Evolutionary conservation across 2,329 filamentous ascomycete species (phyloP), one percentile per base, ranked within the genome.

Genomic region (Colletotrichum kahawae): DNA sequence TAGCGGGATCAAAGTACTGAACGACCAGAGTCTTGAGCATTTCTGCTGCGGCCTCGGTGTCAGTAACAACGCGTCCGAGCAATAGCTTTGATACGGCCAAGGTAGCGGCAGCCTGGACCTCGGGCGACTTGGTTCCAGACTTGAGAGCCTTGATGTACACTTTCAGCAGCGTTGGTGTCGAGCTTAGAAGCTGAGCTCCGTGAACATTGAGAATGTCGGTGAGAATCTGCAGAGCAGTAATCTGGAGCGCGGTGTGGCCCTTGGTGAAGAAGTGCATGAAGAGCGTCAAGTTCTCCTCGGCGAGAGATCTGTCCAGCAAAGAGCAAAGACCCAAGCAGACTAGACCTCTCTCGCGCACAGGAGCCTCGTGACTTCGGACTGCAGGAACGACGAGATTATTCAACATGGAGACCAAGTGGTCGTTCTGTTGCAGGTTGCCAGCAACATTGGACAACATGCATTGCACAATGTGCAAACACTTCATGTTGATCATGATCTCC

Each of bases 181-280:
- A 86, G 4, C 91, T 89, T 6, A 95, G 88, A 18, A 98, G 91
- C 74, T 98, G 91, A 1, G 94, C 91, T 16, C 95, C 95, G 81
- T 98, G 95, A 1, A 95, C 95, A 68, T 96, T 95, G 64, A 98
- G 88, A 78, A 98, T 96, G 83, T 99, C 97, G 12, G 95, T 96
- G 36, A 99, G 90, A 77, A 98, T 97, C 77, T 98, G 95, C 36
- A 98, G 86, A 0, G 95, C 94, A 10, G 95, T 98, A 66, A 96
- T 94, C 83, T 98, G 96, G 51, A 99, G 88, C 1, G 93, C 92
- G 12, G 97, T 93, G 81, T 98, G 95, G 2, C 97, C 97, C 86
- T 98, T 98, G 84, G 88, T 94, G 86, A 97, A 98, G 87, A 98
- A 98, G 83, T 98, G 96, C 83, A 98, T 94, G 85, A 99, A 99